A percentile compares a stretch with the other conserved stretches of the same genome.
These are phyloP conservation scores for Lactarius hengduanensis DNA, from an alignment of 768 basidiomycete species.

Conservation along the genomic window DNA sequence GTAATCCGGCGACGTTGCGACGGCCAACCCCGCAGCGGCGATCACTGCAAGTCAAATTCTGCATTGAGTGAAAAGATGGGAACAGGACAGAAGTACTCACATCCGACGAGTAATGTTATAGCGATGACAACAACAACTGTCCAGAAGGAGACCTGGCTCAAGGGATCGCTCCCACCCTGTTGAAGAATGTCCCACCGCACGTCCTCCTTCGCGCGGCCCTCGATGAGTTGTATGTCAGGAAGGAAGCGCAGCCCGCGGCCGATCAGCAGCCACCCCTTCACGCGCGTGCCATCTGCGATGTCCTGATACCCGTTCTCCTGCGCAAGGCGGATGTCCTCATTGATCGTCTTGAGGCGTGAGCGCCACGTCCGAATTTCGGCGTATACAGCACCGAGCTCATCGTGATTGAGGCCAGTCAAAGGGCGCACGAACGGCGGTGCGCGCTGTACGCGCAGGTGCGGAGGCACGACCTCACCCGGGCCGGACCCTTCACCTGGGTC, in stretches of 20 bases:
- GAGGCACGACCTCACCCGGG: conserved; percentile 47
- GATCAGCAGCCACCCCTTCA: conserved; percentile 78
- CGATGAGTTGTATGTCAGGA: conserved; percentile 64
- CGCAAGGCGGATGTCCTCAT: conserved; percentile 65
- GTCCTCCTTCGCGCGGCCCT: conserved; percentile 80
- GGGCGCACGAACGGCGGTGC: conserved; percentile 73
- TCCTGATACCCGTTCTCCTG: conserved; percentile 67
- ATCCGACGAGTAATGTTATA: conserved; percentile 52
- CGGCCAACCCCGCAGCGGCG: conserved; percentile 63
- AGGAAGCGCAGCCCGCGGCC: conserved; percentile 66
- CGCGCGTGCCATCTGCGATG: conserved; percentile 65
- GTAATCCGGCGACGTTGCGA: conserved; percentile 70
- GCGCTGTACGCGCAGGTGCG: conserved; percentile 68
- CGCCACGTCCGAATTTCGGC: conserved; percentile 69
- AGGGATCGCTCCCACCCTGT: conserved; percentile 44
- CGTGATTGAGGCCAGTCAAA: conserved; percentile 66
- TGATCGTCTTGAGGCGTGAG: conserved; percentile 66
- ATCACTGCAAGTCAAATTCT: conserved; percentile 47
- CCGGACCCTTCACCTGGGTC: conserved; percentile 36
- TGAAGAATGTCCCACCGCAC: conserved; percentile 79
- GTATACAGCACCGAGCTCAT: conserved; percentile 64
- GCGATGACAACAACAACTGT: conserved; percentile 48
- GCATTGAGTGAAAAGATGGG: neutral
- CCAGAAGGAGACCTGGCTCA: conserved; percentile 58
- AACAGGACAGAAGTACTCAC: conserved; percentile 48